Evolutionary conservation across 2,329 filamentous ascomycete species (phyloP).

Genomic region (Fusarium clavum): DNA sequence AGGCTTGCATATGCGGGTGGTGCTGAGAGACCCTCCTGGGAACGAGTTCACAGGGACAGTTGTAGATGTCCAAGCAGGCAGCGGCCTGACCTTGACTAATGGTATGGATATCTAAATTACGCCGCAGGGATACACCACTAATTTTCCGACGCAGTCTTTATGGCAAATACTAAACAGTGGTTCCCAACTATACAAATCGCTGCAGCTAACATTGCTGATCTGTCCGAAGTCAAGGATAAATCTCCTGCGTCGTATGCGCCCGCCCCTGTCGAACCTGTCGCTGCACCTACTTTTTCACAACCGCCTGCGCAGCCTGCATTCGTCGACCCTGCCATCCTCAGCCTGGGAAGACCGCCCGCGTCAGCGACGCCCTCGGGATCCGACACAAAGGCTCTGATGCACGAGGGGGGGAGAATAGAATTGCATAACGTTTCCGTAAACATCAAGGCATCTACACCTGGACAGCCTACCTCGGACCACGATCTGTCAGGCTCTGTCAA

Average conservation of each 20-base stretch:
- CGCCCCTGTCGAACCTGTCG: conserved; percentile 41
- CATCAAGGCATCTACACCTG: conserved; percentile 29
- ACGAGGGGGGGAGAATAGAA: conserved; percentile 29
- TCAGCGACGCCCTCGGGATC: conserved; percentile 45
- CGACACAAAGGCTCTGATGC: conserved; percentile 17
- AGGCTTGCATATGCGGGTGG: conserved; percentile 80
- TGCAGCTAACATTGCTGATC: conserved; percentile 59
- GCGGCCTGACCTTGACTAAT: conserved; percentile 76
- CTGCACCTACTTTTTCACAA: conserved; percentile 45
- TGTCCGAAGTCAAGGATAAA: conserved; percentile 55
- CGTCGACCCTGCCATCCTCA: conserved; percentile 86
- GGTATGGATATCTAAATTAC: conserved; percentile 68
- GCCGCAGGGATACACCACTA: conserved; percentile 2
- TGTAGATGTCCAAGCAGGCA: conserved; percentile 72
- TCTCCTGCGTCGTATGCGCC: conserved; percentile 46
- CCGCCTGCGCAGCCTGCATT: conserved; percentile 61
- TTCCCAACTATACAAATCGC: conserved; percentile 58
- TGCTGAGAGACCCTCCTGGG: conserved; percentile 73
- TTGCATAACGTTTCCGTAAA: conserved; percentile 23
- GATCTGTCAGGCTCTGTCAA: conserved; percentile 46
- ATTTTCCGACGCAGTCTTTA: conserved; percentile 51
- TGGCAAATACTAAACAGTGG: conserved; percentile 57
- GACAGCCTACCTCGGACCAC: conserved; percentile 38
- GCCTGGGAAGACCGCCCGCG: conserved; percentile 64
- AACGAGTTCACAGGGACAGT: conserved; percentile 77